These are phyloP conservation scores for Phylloporus sp. DNA, from an alignment of 768 basidiomycete genomes.

Conservation along the genomic window DNA sequence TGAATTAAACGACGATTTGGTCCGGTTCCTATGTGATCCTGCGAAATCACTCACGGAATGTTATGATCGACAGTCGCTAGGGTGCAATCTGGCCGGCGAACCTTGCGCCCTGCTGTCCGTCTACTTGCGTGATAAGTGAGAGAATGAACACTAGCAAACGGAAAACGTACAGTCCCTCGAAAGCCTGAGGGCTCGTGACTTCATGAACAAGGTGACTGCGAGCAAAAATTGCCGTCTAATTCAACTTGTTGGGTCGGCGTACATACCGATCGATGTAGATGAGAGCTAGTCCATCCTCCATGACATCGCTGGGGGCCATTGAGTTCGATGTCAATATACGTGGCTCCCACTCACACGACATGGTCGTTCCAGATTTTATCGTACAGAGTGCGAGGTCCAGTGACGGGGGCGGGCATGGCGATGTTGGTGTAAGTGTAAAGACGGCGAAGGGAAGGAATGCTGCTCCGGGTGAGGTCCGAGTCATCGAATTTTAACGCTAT, in stretches of 20 bases:
- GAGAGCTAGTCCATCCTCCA: conserved; percentile 73
- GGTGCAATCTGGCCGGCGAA: conserved; percentile 84
- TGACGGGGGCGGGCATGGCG: conserved; percentile 52
- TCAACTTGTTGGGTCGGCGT: neutral
- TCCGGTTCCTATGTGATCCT: neutral
- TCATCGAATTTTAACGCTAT: no score
- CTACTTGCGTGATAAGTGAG: conserved; percentile 32
- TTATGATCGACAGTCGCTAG: conserved; percentile 88
- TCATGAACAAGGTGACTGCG: conserved; percentile 69
- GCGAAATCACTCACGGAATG: conserved; percentile 56
- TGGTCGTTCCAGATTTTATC: conserved; percentile 99
- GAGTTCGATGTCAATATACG: conserved; percentile 10
- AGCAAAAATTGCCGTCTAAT: neutral
- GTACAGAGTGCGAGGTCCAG: conserved; percentile 81
- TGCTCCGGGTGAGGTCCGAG: no score
- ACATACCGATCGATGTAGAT: conserved; percentile 77
- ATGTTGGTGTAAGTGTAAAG: conserved; percentile 2
- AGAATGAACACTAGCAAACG: neutral
- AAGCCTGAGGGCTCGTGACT: conserved; percentile 92
- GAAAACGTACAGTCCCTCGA: conserved; percentile 69
- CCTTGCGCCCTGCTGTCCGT: conserved; percentile 67
- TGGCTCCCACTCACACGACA: conserved; percentile 59
- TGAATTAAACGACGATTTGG: conserved; percentile 3
- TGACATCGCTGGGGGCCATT: conserved; percentile 47
- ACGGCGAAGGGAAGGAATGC: neutral